A percentile compares a stretch with the other conserved stretches of the same genome.
These are phyloP conservation scores for Malus sieversii DNA, from an alignment of 306 rosid species.

Conservation along the genomic window DNA sequence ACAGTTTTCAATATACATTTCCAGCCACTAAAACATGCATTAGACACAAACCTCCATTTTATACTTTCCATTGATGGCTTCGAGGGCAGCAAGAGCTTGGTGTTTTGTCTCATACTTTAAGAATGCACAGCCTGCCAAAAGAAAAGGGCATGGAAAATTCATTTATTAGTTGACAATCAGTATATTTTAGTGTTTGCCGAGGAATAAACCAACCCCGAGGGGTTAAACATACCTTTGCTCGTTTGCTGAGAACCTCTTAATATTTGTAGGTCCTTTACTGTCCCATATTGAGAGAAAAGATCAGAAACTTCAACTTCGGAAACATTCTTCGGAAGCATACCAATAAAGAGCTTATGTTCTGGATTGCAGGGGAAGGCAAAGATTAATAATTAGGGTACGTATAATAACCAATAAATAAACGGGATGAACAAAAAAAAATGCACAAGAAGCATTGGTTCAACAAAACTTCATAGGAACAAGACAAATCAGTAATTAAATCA, in stretches of 20 bases:
- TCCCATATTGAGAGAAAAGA: conserved; percentile 70
- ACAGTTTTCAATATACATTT: conserved; percentile 5
- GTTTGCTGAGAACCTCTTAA: conserved; percentile 95
- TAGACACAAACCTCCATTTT: conserved; percentile 79
- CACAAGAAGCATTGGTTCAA: conserved; percentile 2
- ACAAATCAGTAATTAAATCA: conserved; percentile 18
- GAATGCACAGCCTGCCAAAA: conserved; percentile 82
- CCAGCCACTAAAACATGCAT: conserved; percentile 7
- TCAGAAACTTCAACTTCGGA: conserved; percentile 71
- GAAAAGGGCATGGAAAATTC: conserved; percentile 1
- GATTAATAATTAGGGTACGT: conserved; percentile 20
- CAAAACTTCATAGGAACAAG: conserved; percentile 9
- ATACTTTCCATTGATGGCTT: conserved; percentile 77
- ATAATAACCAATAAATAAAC: conserved; percentile 5
- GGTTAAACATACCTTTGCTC: conserved; percentile 59
- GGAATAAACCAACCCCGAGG: not conserved
- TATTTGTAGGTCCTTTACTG: conserved; percentile 82
- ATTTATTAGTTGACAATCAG: not conserved
- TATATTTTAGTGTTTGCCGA: not conserved
- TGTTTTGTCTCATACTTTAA: conserved; percentile 91
- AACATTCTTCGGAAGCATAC: conserved; percentile 97
- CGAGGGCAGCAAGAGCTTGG: conserved; percentile 84
- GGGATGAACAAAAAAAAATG: not conserved
- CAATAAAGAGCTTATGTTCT: conserved; percentile 96
- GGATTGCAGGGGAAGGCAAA: conserved; percentile 21